Conservation (phyloP, 192 early-diverging fungal genomes). For the Linnemannia schmuckeri region DNA sequence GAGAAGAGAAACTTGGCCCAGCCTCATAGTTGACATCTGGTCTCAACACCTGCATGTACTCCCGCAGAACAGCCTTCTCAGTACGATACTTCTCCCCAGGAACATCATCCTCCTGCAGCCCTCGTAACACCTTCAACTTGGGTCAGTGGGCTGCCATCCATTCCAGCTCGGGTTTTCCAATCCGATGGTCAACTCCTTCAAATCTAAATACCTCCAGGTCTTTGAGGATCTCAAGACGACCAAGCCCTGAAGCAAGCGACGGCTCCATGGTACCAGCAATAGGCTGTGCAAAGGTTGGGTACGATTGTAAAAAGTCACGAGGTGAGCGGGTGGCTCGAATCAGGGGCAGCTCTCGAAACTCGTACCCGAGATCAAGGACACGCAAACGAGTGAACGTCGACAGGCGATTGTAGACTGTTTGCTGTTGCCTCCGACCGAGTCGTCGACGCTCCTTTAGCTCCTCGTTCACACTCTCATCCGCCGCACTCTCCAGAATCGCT, state of each 20-base stretch:
- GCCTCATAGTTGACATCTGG: not conserved
- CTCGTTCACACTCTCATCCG: not conserved
- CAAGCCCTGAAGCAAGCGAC: not conserved
- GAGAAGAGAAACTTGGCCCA: not conserved
- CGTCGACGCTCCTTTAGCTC: not conserved
- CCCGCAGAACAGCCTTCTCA: not conserved
- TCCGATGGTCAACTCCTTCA: not conserved
- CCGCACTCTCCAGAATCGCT: not conserved
- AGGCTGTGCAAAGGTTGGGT: not conserved
- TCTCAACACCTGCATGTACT: not conserved
- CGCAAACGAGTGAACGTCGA: not conserved
- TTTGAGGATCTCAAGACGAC: not conserved
- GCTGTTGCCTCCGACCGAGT: not conserved
- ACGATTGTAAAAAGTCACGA: not conserved
- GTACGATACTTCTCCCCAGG: not conserved
- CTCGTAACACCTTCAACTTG: not conserved
- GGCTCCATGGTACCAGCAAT: not conserved
- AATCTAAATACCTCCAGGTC: not conserved
- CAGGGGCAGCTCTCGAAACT: not conserved
- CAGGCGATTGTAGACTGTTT: not conserved
- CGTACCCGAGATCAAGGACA: not conserved
- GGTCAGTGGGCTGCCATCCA: not conserved
- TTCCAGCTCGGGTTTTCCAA: not conserved
- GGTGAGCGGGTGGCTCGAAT: not conserved
- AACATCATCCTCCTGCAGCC: not conserved